These are phyloP conservation scores for Microbotryum saponariae DNA, from an alignment of 1,284 basidiomycete species.

Conservation along the genomic window DNA sequence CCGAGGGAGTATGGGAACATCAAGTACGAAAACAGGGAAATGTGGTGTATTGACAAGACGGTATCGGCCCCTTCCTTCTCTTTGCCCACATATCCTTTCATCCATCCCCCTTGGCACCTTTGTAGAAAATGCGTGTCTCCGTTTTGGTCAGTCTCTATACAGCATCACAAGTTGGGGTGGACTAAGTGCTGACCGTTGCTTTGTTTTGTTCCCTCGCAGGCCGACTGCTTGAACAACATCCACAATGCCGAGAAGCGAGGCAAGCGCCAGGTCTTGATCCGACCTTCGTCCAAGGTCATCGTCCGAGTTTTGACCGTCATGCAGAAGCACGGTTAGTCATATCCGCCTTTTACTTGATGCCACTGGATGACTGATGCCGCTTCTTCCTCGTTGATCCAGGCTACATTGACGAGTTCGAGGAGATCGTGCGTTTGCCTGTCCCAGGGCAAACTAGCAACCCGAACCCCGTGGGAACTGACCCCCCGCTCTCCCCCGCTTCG, in stretches of 20 bases:
- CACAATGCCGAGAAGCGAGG: constrained; percentile 94
- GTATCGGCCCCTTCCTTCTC: background rate
- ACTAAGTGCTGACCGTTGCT: background rate
- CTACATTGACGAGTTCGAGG: constrained; percentile 99
- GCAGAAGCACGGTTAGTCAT: constrained; percentile 84
- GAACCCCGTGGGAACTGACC: background rate
- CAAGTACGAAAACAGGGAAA: no score
- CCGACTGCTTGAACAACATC: constrained; percentile 34
- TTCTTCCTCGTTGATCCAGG: constrained; percentile 48
- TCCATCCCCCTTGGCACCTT: background rate
- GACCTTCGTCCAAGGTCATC: constrained; percentile 91
- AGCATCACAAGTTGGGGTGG: background rate
- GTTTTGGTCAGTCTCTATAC: constrained; percentile 18
- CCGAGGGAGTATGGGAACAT: no score
- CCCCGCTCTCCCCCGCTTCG: background rate
- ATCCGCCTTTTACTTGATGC: constrained; percentile 10
- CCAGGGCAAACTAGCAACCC: no score
- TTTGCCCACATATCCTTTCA: background rate
- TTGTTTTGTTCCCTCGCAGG: background rate
- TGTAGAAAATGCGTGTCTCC: constrained; percentile 34
- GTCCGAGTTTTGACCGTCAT: constrained; percentile 93
- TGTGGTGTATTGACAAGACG: no score
- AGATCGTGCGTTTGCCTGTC: constrained; percentile 49
- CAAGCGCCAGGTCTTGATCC: constrained; percentile 89
- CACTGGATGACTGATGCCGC: background rate